Evolutionary conservation across 306 rosid species (phyloP).

Genomic region (Vicia sativa): DNA sequence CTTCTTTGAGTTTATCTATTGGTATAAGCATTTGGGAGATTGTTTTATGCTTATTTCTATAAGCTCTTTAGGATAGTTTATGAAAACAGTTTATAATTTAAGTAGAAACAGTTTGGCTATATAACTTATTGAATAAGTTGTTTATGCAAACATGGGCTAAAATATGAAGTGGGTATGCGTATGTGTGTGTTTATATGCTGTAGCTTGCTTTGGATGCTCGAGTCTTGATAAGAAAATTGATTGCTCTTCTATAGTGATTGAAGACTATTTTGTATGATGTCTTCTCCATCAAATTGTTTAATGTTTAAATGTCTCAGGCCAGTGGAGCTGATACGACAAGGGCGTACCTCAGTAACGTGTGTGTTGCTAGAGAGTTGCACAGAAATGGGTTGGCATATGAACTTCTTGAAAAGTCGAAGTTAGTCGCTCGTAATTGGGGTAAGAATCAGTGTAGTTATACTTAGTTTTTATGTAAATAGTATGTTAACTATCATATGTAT

Average conservation of each 20-base stretch:
- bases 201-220: neutral
- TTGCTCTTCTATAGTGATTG: conserved; percentile 13
- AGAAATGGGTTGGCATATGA: conserved; percentile 83
- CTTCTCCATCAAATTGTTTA: conserved; percentile 4
- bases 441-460: conserved; percentile 30
- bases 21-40: neutral
- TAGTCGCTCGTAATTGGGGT: conserved; percentile 90
- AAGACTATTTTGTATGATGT: conserved; percentile 7
- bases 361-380: conserved; percentile 83
- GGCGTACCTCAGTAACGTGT: conserved; percentile 93
- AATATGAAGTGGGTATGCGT: neutral
- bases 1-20: neutral
- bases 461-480: conserved; percentile 18
- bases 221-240: neutral
- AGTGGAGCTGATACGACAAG: conserved; percentile 73
- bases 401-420: conserved; percentile 72
- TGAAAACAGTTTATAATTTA: neutral
- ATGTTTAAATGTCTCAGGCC: conserved; percentile 49
- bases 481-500: conserved; percentile 7
- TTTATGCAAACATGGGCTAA: neutral
- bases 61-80: neutral
- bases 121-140: neutral
- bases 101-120: neutral
- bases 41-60: neutral
- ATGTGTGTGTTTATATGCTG: neutral